phyloP scores from a whole-genome alignment of 148 eudicot species.

The Camellia japonica region DNA sequence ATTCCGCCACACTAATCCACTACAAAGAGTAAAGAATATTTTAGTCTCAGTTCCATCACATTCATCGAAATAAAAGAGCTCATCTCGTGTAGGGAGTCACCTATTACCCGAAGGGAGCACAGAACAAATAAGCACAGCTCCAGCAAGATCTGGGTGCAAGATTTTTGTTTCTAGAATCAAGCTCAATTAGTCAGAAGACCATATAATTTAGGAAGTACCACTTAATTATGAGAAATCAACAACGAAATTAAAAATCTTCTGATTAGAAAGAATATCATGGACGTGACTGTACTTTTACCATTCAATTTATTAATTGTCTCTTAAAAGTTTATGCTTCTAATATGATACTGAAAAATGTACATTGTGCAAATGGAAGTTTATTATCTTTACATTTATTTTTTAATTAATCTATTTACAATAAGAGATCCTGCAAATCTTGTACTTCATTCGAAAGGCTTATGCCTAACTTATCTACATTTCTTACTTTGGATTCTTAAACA shows the following conservation, averaged over 20 bases:
- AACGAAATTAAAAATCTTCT: too few species aligned
- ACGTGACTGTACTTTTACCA: neutral
- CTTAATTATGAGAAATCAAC: neutral
- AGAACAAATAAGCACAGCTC: constrained; percentile 79
- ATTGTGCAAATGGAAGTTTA: neutral
- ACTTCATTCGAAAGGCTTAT: neutral
- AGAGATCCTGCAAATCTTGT: neutral
- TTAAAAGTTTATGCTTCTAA: neutral
- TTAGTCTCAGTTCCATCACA: constrained; percentile 7
- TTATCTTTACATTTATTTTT: neutral
- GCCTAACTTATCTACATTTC: neutral
- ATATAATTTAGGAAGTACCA: neutral
- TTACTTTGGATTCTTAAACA: constrained; percentile 2
- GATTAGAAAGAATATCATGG: neutral
- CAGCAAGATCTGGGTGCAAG: constrained; percentile 58
- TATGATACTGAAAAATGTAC: neutral
- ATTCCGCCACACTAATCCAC: constrained; percentile 89
- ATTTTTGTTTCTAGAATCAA: constrained; percentile 28
- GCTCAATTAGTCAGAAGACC: neutral
- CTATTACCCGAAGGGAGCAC: constrained; percentile 96
- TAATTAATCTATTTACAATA: neutral
- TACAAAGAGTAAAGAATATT: constrained; percentile 25
- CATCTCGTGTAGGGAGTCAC: constrained; percentile 32
- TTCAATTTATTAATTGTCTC: neutral
- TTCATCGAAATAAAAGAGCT: neutral